Evolutionary conservation across 192 early-diverging fungal genomes (phyloP).

Genomic region (Backusella circina): DNA sequence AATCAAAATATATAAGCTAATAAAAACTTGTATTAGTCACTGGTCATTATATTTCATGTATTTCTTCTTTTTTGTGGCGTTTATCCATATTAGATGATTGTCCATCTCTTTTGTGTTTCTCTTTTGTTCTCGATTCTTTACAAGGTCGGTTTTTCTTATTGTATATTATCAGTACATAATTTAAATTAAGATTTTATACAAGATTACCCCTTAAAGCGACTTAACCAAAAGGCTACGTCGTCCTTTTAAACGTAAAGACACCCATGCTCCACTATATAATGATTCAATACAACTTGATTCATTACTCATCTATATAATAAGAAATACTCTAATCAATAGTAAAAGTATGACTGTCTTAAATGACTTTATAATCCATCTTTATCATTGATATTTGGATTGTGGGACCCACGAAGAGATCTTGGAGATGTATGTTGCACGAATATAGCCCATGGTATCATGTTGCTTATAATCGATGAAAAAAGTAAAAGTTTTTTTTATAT

Average conservation of each 20-base stretch:
- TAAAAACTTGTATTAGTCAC: background rate
- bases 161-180: background rate
- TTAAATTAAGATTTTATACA: background rate
- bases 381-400: background rate
- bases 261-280: background rate
- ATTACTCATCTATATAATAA: background rate
- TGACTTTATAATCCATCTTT: background rate
- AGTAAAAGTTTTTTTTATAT: background rate
- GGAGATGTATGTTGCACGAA: background rate
- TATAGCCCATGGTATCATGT: background rate
- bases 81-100: background rate
- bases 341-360: background rate
- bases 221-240: background rate
- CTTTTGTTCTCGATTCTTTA: background rate
- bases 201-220: background rate
- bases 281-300: background rate
- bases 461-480: background rate
- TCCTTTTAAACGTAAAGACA: background rate
- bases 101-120: background rate
- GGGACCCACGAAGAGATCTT: background rate
- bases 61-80: background rate
- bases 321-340: background rate
- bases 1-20: background rate
- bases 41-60: background rate
- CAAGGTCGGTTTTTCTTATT: background rate